Percentiles rank a stretch among this genome's conserved stretches.
Evolutionary conservation across 2,329 filamentous ascomycete species (phyloP).

Genomic region (Penicillium fuscoglaucum): DNA sequence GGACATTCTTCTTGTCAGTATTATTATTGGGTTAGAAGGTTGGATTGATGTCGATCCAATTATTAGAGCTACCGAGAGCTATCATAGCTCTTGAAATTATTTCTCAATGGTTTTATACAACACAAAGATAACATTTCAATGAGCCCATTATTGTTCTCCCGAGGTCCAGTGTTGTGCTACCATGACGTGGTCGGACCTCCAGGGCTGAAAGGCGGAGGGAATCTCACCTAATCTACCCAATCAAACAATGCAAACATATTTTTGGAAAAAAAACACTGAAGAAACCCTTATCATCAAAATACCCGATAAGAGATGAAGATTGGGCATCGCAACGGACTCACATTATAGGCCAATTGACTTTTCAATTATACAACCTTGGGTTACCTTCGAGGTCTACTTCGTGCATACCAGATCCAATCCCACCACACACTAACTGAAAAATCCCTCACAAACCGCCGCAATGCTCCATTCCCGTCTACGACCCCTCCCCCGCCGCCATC

Average conservation of each 20-base stretch:
- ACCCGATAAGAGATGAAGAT: neutral
- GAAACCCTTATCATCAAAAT: neutral
- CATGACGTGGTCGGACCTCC: conserved; percentile 11
- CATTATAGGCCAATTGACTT: neutral
- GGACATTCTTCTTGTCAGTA: conserved; percentile 1
- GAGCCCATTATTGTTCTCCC: neutral
- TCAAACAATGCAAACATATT: conserved; percentile 13
- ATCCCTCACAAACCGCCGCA: neutral
- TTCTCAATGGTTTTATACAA: neutral
- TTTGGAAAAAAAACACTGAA: neutral
- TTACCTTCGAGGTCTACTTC: neutral
- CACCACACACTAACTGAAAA: neutral
- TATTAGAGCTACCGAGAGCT: neutral
- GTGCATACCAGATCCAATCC: neutral
- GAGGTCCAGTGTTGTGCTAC: neutral
- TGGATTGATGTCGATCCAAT: neutral
- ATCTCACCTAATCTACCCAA: conserved; percentile 3
- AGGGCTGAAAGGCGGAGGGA: conserved; percentile 1
- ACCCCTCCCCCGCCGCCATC: conserved; percentile 29
- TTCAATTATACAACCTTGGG: neutral
- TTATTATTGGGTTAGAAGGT: conserved; percentile 1
- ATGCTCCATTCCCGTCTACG: conserved; percentile 37
- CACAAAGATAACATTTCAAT: neutral
- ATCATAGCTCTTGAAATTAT: neutral
- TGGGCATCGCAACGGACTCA: neutral